phyloP scores from a whole-genome alignment of 2,329 filamentous ascomycete species.

The Microsporum canis region DNA sequence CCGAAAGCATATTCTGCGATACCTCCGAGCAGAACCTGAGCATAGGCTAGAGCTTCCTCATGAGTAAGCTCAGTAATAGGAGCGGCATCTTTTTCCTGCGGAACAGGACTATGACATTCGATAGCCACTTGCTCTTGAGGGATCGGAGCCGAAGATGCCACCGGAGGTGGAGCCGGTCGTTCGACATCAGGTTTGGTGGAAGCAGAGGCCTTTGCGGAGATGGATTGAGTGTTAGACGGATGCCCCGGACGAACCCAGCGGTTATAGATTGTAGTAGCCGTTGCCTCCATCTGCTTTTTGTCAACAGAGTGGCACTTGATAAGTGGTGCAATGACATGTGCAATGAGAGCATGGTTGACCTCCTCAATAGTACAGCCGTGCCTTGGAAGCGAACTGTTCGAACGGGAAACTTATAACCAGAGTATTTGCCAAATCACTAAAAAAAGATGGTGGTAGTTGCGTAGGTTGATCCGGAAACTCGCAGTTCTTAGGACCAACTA shows the following conservation, averaged over 20 bases:
- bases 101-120: neutral
- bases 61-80: neutral
- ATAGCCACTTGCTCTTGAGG: neutral
- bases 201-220: neutral
- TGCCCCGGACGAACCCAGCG: neutral
- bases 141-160: neutral
- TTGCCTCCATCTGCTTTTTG: neutral
- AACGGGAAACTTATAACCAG: conserved; percentile 19
- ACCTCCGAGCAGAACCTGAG: neutral
- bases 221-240: neutral
- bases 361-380: conserved; percentile 16
- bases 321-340: conserved; percentile 16
- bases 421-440: conserved; percentile 17
- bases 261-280: neutral
- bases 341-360: conserved; percentile 16
- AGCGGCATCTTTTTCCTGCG: no score
- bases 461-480: conserved; percentile 10
- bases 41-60: neutral
- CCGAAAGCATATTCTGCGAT: neutral
- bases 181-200: neutral
- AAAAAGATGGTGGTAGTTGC: conserved; percentile 14
- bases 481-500: neutral
- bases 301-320: neutral
- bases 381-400: conserved; percentile 15
- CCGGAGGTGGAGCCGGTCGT: neutral